Evolutionary conservation across 148 eudicot species (phyloP), one percentile per base, ranked within the genome.

Genomic region (Polygonum aviculare): DNA sequence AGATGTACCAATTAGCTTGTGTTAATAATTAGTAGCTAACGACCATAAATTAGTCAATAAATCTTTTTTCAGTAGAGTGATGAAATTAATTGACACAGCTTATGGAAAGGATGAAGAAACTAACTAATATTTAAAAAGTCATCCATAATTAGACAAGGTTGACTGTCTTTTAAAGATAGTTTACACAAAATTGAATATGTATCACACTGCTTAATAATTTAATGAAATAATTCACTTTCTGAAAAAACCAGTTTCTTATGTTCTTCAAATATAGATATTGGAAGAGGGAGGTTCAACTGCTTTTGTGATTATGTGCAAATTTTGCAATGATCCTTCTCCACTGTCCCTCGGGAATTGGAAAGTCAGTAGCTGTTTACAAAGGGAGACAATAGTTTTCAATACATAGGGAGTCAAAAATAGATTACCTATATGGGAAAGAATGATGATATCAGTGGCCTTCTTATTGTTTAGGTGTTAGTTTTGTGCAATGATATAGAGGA

Each of bases 1-100:
- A 90, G 88, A 89, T 88, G 97, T 88, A 92, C 96, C 88, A 88
- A 91, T 95, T 85, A 95, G 99, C 90, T 88, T 85, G 86, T 79
- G 90, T 85, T 86, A 84, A 84, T 82, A 79, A 83, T 85, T 83
- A 80, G 97, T 86, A 55, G 76, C 85, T 83, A 88, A 85, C 85
- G 90, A 88, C 90, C 91, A 89, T 76, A 90, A 82, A 87, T 80
- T 83, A 54, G 79, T 49, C 47, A 51, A 69, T 12, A 40, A 74
- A 55, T 91, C 90, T 15, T 14, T 67, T 36, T 86, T 73, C 80
- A 79, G 74, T 69, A 78, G 62, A 63, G 63, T 38, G 15, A 31
- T 62, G 69, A 31, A 62, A 62, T 4, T 62, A 62, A 62, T 11
- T 38, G 12, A 62, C 14, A 62, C 2, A 57, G 60, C 36, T 57